Evolutionary conservation across 2,329 filamentous ascomycete genomes (phyloP), one percentile per base, ranked within the genome.

Genomic region (Colletotrichum tabaci): DNA sequence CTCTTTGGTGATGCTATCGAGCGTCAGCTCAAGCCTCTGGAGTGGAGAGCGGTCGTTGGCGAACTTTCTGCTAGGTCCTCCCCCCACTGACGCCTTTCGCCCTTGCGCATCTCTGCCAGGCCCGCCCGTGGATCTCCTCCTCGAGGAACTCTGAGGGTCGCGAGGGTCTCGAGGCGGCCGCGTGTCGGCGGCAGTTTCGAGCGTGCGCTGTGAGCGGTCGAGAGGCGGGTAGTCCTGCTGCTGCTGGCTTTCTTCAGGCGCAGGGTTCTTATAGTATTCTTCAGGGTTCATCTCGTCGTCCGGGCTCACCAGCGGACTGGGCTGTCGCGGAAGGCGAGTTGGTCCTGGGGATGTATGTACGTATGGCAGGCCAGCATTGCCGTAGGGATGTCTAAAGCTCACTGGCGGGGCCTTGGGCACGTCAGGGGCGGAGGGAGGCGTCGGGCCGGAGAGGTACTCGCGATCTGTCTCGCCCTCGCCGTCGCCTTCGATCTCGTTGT

Each of bases 1-100:
- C 83, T 98, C 95, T 81, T 98, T 98, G 80, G 93, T 98, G 81
- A 98, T 96, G 82, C 93, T 95, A 81, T 93, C 93, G 78, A 98
- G 88, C 77, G 94, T 96, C 78, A 94, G 90, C 85, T 99, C 96
- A 75, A 99, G 89, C 84, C 92, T 96, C 82, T 99, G 96, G 63
- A 99, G 87, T 63, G 97, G 96, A 74, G 96, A 98, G 77, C 93
- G 91, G 80, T 97, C 93, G 68, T 92, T 88, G 77, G 96, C 93
- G 82, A 93, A 91, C 84, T 87, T 85, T 85, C 85, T 88, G 67
- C 85, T 83, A 84, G 75, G 84, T 74, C 79, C 81, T 61, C 75
- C 81, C 52, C 75, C 81, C 53, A 79, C 69, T 6, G 85, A 83
- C 23, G 80, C 78, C 77, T 80, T 84, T 76, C 80, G 83, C 2